Percentiles rank a stretch among this genome's conserved stretches.
phyloP scores from a whole-genome alignment of 768 basidiomycete genomes.

The Russula dissimulans region DNA sequence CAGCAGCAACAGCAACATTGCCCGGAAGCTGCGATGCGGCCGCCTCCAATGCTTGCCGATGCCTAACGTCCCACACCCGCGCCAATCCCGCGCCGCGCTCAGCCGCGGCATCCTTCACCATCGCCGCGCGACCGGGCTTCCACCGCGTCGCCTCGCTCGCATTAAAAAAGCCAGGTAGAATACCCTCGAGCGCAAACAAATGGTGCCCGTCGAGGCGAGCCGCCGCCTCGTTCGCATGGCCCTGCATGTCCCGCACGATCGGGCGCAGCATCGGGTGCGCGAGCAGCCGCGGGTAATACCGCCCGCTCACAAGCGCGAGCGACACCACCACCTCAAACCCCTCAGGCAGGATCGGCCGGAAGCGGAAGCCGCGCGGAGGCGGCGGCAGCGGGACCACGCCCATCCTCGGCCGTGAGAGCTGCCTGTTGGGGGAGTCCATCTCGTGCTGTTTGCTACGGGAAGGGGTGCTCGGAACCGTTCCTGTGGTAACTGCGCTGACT shows the following conservation, averaged over 20 bases:
- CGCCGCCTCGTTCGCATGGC: conserved; percentile 27
- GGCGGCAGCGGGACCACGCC: conserved; percentile 42
- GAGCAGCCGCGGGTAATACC: conserved; percentile 72
- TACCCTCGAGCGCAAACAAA: conserved; percentile 65
- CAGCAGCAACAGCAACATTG: too few species aligned
- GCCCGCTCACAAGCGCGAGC: conserved; percentile 61
- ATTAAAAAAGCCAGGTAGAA: conserved; percentile 57
- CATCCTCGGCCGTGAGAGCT: conserved; percentile 31
- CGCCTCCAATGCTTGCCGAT: conserved; percentile 25
- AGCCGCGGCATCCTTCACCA: conserved; percentile 55
- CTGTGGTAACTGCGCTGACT: neutral
- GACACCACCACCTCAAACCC: conserved; percentile 60
- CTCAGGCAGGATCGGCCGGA: conserved; percentile 54
- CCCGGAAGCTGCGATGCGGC: too few species aligned
- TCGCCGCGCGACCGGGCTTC: conserved; percentile 40
- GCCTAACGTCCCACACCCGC: conserved; percentile 30
- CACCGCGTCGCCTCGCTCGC: conserved; percentile 59
- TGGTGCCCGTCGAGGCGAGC: conserved; percentile 33
- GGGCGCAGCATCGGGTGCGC: conserved; percentile 49
- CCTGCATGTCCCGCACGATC: conserved; percentile 31
- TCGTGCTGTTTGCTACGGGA: neutral
- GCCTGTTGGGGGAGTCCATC: conserved; percentile 17
- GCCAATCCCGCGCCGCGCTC: conserved; percentile 37
- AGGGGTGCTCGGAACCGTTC: conserved; percentile 14
- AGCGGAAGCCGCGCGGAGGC: conserved; percentile 59